Evolutionary conservation across 129 eudicot species (phyloP), one percentile per base, ranked within the genome.

Genomic region (Chrysanthemum seticuspe): DNA sequence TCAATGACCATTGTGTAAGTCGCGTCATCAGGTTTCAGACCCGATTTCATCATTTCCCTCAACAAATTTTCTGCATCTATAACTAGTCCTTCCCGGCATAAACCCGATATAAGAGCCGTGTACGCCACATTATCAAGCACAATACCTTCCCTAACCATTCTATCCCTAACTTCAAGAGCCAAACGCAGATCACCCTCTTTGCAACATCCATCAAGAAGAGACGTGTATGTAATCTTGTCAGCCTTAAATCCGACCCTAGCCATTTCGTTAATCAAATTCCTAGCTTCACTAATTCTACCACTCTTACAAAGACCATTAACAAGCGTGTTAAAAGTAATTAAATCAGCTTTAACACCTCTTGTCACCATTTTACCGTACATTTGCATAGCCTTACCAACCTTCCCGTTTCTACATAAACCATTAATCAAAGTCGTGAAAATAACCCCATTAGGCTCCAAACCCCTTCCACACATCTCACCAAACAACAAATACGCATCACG

Each of bases 101-200:
- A 68, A 34, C 97, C 97, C 0, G 91, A 82, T 68, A 91, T 87
- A 70, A 86, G 87, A 72, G 96, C 96, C 0, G 96, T 91, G 81
- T 81, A 91, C 29, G 90, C 83, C 75, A 91, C 96, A 50, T 88
- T 64, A 85, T 91, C 97, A 73, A 91, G 91, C 10, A 74, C 72
- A 61, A 91, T 80, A 25, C 78, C 76, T 79, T 91, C 87, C 25
- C 61, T 61, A 1, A 70, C 19, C 97, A 91, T 91, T 74, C 63
- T 70, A n/a, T 83, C 66, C 76, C 49, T 81, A 31, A 83, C 66
- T 36, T 86, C 76, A 13, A 86, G 74, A 4, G 93, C 97, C 13
- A 73, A 67, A 6, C 80, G 80, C 79, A 91, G 72, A 70, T 91
- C 84, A 8, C 97, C 96, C 74, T 81, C 93, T 75, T 88, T 86